Conservation (phyloP, 352 stramenopile species). For the Plasmopara halstedii region DNA sequence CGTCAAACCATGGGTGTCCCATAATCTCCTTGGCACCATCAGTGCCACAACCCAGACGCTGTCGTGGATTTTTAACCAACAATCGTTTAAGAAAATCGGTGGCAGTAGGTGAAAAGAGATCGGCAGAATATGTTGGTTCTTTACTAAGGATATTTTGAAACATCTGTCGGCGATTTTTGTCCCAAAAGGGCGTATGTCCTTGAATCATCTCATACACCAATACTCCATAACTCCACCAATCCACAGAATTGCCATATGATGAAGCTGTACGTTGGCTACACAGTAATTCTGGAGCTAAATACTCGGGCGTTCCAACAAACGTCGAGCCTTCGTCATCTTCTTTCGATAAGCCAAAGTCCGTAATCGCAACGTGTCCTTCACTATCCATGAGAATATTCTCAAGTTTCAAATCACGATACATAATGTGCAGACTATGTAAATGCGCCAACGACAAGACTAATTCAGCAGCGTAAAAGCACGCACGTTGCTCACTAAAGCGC, state of each 20-base stretch:
- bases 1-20: slow-evolving; percentile 71
- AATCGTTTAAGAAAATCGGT: slow-evolving; percentile 62
- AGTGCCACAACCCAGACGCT: slow-evolving; percentile 54
- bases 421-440: slow-evolving; percentile 83
- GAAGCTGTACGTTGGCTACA: slow-evolving; percentile 57
- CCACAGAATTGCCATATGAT: slow-evolving; percentile 79
- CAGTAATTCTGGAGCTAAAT: slow-evolving; percentile 76
- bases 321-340: slow-evolving; percentile 79
- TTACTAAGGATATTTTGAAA: slow-evolving; percentile 82
- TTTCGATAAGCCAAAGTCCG: slow-evolving; percentile 85
- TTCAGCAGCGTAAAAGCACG: slow-evolving; percentile 83
- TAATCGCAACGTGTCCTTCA: slow-evolving; percentile 78
- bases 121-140: slow-evolving; percentile 47
- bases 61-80: slow-evolving; percentile 64
- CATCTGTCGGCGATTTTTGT: slow-evolving; percentile 81
- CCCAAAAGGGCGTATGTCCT: slow-evolving; percentile 75
- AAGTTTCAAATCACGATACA: slow-evolving; percentile 87
- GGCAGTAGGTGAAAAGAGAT: slow-evolving; percentile 55
- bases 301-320: slow-evolving; percentile 79
- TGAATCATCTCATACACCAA: slow-evolving; percentile 86
- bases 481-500: slow-evolving; percentile 53
- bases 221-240: slow-evolving; percentile 85
- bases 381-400: slow-evolving; percentile 87
- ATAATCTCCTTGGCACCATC: slow-evolving; percentile 73
- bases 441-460: slow-evolving; percentile 75